These are phyloP conservation scores for Kwoniella sp. DNA, from an alignment of 768 basidiomycete genomes.

Conservation along the genomic window DNA sequence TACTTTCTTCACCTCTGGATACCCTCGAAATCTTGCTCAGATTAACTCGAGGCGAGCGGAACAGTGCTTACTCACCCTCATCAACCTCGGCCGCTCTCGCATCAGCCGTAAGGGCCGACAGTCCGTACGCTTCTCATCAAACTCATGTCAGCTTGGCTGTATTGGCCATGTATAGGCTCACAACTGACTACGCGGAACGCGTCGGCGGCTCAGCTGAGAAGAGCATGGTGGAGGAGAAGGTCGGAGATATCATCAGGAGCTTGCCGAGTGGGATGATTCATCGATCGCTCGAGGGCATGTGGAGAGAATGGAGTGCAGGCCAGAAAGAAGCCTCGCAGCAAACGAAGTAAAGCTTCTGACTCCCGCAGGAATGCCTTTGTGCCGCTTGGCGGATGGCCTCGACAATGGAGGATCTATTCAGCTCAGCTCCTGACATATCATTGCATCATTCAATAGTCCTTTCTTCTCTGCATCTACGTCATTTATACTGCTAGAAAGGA, in stretches of 20 bases:
- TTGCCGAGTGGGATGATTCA: conserved; percentile 84
- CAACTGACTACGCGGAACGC: conserved; percentile 76
- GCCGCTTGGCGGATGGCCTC: too few species aligned
- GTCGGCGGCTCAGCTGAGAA: conserved; percentile 57
- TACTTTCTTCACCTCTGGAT: conserved; percentile 82
- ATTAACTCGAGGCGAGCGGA: conserved; percentile 82
- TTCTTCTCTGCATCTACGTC: too few species aligned
- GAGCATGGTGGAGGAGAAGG: conserved; percentile 62
- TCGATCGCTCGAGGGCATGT: conserved; percentile 90
- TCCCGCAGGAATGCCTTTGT: too few species aligned
- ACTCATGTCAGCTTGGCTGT: conserved; percentile 93
- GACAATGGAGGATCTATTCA: too few species aligned
- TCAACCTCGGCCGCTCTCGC: conserved; percentile 55
- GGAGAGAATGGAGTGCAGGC: conserved; percentile 65
- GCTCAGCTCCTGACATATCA: too few species aligned
- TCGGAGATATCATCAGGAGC: conserved; percentile 85
- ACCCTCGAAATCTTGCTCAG: conserved; percentile 89
- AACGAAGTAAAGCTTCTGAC: not conserved
- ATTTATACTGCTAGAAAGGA: too few species aligned
- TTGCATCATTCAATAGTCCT: not conserved
- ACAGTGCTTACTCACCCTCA: conserved; percentile 60
- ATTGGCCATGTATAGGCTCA: conserved; percentile 82
- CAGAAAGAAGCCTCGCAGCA: not conserved
- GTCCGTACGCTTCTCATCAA: conserved; percentile 82
- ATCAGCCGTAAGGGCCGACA: conserved; percentile 64